Percentiles rank a stretch among this genome's conserved stretches.
phyloP scores from a whole-genome alignment of 169 alveolate species.

The Babesia gibsoni region DNA sequence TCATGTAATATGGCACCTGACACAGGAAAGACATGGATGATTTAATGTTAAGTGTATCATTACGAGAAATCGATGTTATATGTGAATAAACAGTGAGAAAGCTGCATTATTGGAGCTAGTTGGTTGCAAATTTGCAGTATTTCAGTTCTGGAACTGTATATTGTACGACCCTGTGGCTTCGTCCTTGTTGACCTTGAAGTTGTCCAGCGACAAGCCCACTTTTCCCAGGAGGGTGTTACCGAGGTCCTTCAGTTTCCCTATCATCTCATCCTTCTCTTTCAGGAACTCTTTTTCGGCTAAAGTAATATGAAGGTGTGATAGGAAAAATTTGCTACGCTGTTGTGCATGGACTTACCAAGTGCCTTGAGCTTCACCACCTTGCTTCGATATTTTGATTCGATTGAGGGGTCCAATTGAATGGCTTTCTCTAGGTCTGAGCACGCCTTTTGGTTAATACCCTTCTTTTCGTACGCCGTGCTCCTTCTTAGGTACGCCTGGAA shows the following conservation, averaged over 20 bases:
- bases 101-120: too few species aligned
- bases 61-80: too few species aligned
- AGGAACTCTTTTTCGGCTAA: conserved; percentile 82
- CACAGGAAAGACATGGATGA: too few species aligned
- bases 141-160: conserved; percentile 85
- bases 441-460: conserved; percentile 84
- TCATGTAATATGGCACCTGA: too few species aligned
- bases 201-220: conserved; percentile 90
- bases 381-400: conserved; percentile 48
- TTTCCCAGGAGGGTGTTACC: conserved; percentile 92
- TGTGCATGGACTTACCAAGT: conserved; percentile 29
- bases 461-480: conserved; percentile 79
- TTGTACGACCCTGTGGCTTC: conserved; percentile 90
- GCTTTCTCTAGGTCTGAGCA: conserved; percentile 82
- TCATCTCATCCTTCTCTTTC: conserved; percentile 89
- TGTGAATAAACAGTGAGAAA: too few species aligned
- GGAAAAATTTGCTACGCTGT: background rate
- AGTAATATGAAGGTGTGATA: background rate
- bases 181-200: conserved; percentile 89
- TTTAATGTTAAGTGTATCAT: too few species aligned
- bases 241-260: conserved; percentile 89
- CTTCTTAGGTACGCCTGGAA: conserved; percentile 77
- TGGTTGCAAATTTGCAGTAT: too few species aligned
- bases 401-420: conserved; percentile 76
- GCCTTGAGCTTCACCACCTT: conserved; percentile 22